These are phyloP conservation scores for Holtermannia corniformis DNA, from an alignment of 768 basidiomycete species.

Conservation along the genomic window DNA sequence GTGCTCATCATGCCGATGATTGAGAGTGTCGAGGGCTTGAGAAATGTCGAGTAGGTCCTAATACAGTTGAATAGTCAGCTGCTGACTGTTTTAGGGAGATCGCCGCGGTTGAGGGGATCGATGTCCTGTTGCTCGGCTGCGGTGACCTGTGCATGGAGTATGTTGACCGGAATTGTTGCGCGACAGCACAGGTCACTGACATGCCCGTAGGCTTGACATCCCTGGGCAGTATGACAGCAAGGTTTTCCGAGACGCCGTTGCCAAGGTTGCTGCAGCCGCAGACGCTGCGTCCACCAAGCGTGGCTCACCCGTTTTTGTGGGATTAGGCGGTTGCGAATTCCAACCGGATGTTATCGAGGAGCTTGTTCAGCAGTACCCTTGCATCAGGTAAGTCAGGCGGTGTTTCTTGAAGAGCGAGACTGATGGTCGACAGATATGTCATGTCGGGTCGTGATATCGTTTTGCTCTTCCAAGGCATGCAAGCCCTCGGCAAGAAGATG, in stretches of 20 bases:
- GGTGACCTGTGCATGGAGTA: conserved; percentile 19
- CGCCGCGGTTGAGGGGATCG: conserved; percentile 12
- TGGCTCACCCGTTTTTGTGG: conserved; percentile 12
- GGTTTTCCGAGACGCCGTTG: conserved; percentile 11
- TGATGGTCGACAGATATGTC: conserved; percentile 7
- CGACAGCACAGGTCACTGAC: neutral
- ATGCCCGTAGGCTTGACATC: conserved; percentile 11
- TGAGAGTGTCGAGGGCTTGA: conserved; percentile 12
- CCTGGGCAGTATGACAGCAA: conserved; percentile 13
- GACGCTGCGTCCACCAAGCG: neutral
- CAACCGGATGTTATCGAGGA: conserved; percentile 11
- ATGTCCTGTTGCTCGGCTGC: conserved; percentile 15
- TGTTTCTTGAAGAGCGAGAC: neutral
- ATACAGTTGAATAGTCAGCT: neutral
- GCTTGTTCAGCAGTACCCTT: conserved; percentile 8
- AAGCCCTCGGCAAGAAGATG: conserved; percentile 5
- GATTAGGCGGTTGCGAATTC: conserved; percentile 15
- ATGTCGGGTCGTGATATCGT: conserved; percentile 17
- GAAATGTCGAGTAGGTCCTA: conserved; percentile 16
- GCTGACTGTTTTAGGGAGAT: conserved; percentile 10
- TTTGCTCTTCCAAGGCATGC: conserved; percentile 10
- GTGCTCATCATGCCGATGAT: conserved; percentile 22
- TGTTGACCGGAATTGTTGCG: neutral
- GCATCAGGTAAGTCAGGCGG: conserved; percentile 9
- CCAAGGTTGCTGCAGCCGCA: conserved; percentile 11